Evolutionary conservation across 352 stramenopile species (phyloP), one percentile per base, ranked within the genome.

Genomic region (Globisporangium cylindrosporum): DNA sequence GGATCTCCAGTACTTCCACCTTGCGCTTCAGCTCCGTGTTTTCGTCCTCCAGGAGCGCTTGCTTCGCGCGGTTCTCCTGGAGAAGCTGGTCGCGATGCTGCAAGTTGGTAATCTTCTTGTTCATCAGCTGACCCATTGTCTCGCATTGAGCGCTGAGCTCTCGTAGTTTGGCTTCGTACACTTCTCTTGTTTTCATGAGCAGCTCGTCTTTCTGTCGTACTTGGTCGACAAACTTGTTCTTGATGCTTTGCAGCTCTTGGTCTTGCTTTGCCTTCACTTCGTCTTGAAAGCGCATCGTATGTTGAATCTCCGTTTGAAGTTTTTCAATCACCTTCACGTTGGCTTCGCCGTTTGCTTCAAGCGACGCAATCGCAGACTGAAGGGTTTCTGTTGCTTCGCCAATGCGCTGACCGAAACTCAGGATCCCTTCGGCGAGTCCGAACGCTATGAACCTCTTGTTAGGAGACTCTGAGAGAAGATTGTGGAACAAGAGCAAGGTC

Each of bases 11-110:
- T 36, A 90, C 79, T 65, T 92, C 79, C 8, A 93, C 77, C 67
- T 93, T 95, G 20, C 81, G 80, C 65, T 90, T 89, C 2, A 92
- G 70, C 64, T 91, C 84, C 20, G 67, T 82, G 72, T 92, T 95
- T 64, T 93, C 84, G 56, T 95, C 82, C 64, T 93, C 85, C 41
- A 93, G 27, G 15, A 78, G 65, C 15, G 73, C 73, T 41, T 80
- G 78, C 64, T 88, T 90, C 2, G 71, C 64, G 12, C 84, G 82
- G 25, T 56, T 89, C 24, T 93, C 86, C 67, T 92, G 82, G 25
- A 93, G 69, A 38, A 91, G 71, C 27, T 86, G 76, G 59, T 93
- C 84, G 14, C 85, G 78, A 43, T 95, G 81, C 60, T 92, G 84
- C 36, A 93, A 46, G 29, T 79, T 73, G 43, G 68, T 79, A 29